These are phyloP conservation scores for Esteya vermicola DNA, from an alignment of 2,329 filamentous ascomycete species.

Conservation along the genomic window DNA sequence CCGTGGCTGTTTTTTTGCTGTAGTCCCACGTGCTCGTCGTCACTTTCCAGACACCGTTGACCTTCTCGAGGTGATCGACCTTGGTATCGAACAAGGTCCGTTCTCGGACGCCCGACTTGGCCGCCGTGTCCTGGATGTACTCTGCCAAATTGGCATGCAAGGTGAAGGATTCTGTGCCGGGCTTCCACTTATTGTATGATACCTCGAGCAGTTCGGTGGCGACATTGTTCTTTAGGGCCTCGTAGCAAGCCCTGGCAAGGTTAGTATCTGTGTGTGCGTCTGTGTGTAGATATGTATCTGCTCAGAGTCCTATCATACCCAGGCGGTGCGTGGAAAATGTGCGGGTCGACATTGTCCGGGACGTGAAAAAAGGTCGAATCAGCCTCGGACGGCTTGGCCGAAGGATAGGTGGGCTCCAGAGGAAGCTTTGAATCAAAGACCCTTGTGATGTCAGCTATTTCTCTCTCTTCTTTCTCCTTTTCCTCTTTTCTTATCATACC, in stretches of 20 bases:
- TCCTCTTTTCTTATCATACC: slow-evolving; percentile 11
- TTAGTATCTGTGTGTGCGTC: slow-evolving; percentile 1
- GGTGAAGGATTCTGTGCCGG: slow-evolving; percentile 44
- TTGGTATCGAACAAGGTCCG: slow-evolving; percentile 41
- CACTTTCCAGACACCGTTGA: not conserved
- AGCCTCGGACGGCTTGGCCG: slow-evolving; percentile 14
- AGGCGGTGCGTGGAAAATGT: slow-evolving; percentile 7
- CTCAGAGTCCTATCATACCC: not conserved
- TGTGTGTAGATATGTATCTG: not conserved
- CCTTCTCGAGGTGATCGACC: slow-evolving; percentile 38
- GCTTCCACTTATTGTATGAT: slow-evolving; percentile 35
- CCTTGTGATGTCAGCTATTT: not conserved
- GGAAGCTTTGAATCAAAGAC: slow-evolving; percentile 17
- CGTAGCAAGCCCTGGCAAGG: slow-evolving; percentile 31
- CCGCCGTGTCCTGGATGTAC: slow-evolving; percentile 48
- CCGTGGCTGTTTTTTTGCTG: not conserved
- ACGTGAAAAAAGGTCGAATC: slow-evolving; percentile 19
- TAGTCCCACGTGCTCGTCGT: slow-evolving; percentile 3
- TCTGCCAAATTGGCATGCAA: slow-evolving; percentile 38
- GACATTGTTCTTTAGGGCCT: slow-evolving; percentile 58
- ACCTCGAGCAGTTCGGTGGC: slow-evolving; percentile 40
- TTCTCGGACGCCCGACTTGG: slow-evolving; percentile 30
- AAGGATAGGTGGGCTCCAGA: slow-evolving; percentile 19
- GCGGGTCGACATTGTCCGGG: slow-evolving; percentile 26
- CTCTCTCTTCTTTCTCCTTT: not conserved